These are phyloP conservation scores for Setaria italica DNA, from an alignment of 202 grass and related monocot species.

Conservation along the genomic window DNA sequence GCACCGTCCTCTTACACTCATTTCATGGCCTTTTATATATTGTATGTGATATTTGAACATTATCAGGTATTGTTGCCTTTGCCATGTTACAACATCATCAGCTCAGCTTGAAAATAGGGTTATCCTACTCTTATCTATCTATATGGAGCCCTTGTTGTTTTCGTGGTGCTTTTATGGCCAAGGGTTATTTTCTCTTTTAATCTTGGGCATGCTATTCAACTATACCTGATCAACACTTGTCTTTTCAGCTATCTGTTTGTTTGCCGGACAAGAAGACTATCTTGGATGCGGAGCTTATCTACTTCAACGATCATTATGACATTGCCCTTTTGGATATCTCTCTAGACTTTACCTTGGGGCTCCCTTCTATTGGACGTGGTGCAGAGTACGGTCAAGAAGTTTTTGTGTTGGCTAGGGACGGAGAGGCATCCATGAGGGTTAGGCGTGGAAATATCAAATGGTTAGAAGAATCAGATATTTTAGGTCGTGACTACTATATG, in stretches of 20 bases:
- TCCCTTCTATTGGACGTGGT: background rate
- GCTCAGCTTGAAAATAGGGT: too few species aligned
- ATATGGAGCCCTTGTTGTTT: too few species aligned
- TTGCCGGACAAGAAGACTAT: background rate
- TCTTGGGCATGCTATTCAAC: background rate
- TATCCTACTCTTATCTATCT: too few species aligned
- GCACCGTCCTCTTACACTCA: too few species aligned
- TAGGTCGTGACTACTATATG: too few species aligned
- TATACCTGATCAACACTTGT: background rate
- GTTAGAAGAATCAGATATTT: too few species aligned
- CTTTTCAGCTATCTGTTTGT: conserved; percentile 2
- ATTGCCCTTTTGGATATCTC: background rate
- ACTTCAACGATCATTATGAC: background rate
- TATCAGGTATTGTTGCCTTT: too few species aligned
- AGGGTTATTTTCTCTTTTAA: background rate
- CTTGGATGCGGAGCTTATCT: background rate
- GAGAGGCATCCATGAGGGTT: background rate
- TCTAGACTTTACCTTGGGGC: background rate
- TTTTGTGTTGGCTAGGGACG: background rate
- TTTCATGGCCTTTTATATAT: too few species aligned
- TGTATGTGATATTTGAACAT: too few species aligned
- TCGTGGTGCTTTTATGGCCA: background rate
- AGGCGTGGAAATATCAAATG: background rate
- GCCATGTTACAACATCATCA: too few species aligned
- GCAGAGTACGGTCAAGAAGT: background rate